Evolutionary conservation across 176 grass and related monocot genomes (phyloP).

Genomic region (Oryza glaberrima): DNA sequence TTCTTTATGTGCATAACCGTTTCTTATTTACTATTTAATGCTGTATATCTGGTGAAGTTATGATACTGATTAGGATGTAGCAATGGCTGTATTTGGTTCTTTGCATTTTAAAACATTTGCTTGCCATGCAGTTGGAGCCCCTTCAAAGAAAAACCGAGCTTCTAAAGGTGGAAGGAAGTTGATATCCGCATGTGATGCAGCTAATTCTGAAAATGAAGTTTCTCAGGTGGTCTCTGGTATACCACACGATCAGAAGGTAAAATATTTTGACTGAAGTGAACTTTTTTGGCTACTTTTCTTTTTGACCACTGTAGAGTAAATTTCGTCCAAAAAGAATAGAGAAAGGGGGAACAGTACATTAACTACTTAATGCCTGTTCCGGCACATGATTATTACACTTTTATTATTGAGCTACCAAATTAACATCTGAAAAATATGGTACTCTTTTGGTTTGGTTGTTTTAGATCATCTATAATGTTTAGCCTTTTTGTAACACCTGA

Average conservation of each 20-base stretch:
- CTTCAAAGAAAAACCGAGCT: conserved; percentile 38
- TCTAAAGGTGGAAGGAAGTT: conserved; percentile 41
- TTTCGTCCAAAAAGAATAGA: not conserved
- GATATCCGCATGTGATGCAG: not conserved
- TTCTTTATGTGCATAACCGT: not conserved
- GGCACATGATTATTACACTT: not conserved
- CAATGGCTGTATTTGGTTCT: conserved; percentile 26
- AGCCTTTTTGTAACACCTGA: conserved; percentile 2
- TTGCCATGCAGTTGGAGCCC: conserved; percentile 34
- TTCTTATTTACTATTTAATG: not conserved
- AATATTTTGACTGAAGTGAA: conserved; percentile 15
- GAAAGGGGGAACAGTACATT: not conserved
- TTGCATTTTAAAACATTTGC: not conserved
- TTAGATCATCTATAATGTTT: not conserved
- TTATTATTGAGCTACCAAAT: not conserved
- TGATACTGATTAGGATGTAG: not conserved
- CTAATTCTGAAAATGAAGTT: conserved; percentile 44
- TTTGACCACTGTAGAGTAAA: not conserved
- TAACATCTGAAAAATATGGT: not conserved
- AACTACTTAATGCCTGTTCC: not conserved
- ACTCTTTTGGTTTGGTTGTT: not conserved
- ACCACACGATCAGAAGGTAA: conserved; percentile 35
- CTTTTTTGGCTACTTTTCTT: not conserved
- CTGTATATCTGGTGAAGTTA: not conserved
- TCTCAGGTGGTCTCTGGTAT: not conserved